These are phyloP conservation scores for Liriodendron chinense DNA, from an alignment of 164 flowering plant species.

Conservation along the genomic window DNA sequence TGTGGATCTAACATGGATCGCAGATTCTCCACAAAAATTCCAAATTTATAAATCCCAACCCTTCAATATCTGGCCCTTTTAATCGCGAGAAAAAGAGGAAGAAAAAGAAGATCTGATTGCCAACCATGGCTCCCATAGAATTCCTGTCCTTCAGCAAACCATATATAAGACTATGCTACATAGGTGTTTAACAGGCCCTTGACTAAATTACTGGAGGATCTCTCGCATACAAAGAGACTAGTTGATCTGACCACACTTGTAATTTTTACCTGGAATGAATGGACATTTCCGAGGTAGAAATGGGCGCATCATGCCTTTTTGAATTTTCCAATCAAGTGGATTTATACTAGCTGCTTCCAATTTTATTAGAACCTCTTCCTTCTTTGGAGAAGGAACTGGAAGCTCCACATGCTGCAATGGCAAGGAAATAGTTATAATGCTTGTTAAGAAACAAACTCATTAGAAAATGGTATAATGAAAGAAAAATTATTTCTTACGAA, in stretches of 20 bases:
- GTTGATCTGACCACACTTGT: neutral
- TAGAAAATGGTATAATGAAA: neutral
- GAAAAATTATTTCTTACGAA: too few relatives aligned
- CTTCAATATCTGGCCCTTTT: too few relatives aligned
- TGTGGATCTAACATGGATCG: too few relatives aligned
- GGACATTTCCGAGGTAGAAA: slow-evolving; percentile 21
- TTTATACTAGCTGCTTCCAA: slow-evolving; percentile 23
- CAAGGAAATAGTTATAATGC: neutral
- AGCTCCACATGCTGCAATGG: slow-evolving; percentile 21
- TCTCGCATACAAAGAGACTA: neutral
- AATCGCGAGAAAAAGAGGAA: too few relatives aligned
- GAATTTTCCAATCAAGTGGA: slow-evolving; percentile 24
- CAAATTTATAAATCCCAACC: too few relatives aligned
- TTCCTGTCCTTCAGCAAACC: too few relatives aligned
- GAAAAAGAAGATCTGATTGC: too few relatives aligned
- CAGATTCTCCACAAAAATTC: too few relatives aligned
- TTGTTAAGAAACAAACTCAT: neutral
- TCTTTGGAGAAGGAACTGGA: slow-evolving; percentile 25
- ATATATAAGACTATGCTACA: too few relatives aligned
- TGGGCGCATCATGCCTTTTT: slow-evolving; percentile 15
- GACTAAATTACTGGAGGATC: too few relatives aligned
- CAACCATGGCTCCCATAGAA: too few relatives aligned
- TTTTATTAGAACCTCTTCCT: slow-evolving; percentile 19
- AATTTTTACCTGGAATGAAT: slow-evolving; percentile 20
- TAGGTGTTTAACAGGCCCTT: too few relatives aligned